Evolutionary conservation across 1,284 basidiomycete genomes (phyloP), one percentile per base, ranked within the genome.

Genomic region (Pseudomicrostroma phylloplanum): DNA sequence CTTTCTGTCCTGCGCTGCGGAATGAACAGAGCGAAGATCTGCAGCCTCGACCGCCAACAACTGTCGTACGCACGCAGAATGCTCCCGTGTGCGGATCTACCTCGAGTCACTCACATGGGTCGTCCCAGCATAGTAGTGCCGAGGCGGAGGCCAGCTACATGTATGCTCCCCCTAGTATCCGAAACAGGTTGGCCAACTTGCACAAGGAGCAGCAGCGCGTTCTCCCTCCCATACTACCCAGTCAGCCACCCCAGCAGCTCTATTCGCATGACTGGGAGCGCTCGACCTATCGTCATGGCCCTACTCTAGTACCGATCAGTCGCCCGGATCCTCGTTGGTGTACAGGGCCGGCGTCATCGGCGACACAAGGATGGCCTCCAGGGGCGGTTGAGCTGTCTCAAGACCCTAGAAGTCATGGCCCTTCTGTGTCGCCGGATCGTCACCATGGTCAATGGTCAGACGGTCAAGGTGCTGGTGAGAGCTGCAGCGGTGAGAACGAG

Each of bases 61-160:
- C 17, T 48, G 43, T 48, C 17, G 6, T n/a, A 17, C 43, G 21
- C 17, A 21, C 21, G 43, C 43, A 48, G 3, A 4, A 3, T n/a
- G 15, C 6, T 48, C 6, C 6, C 43, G 12, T 21, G 17, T 3
- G 6, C 6, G 21, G 17, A 12, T n/a, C 17, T 6, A 21, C 17
- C 6, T 21, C 21, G 43, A 12, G 43, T n/a, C 43, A 48, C 15
- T 48, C 43, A 12, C 43, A 17, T 48, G 9, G 4, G 3, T 3
- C 43, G 12, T 12, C 43, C 43, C 21, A 21, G 12, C 43, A 4
- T 48, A 3, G 12, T 9, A 9, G 43, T 12, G 15, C 43, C 43
- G 51, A 54, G 26, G 15, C 51, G 19, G 51, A 54, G 51, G 21
- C 21, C 13, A 54, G 51, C 51, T 54, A 54, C 25, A 54, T 54